A percentile compares a stretch with the other conserved stretches of the same genome.
Evolutionary conservation across 768 basidiomycete species (phyloP).

Genomic region (Cystobasidiopsis lactophilus): DNA sequence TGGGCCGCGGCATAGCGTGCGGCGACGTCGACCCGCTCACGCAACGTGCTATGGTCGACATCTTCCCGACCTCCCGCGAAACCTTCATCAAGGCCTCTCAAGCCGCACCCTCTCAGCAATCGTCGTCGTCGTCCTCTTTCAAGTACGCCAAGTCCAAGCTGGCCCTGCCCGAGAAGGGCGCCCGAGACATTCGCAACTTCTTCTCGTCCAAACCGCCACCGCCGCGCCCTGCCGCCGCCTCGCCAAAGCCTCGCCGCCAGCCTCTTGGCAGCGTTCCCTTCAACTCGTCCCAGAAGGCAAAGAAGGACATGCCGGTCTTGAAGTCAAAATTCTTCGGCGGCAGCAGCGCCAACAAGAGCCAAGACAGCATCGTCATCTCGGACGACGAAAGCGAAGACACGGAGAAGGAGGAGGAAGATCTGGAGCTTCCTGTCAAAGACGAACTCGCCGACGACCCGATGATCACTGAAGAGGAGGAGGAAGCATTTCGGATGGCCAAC

Average conservation of each 20-base stretch:
- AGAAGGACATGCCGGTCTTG: not conserved
- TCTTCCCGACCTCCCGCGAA: constrained; percentile 32
- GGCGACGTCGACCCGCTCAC: constrained; percentile 40
- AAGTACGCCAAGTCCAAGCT: not conserved
- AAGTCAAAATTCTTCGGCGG: not conserved
- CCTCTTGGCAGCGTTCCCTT: not conserved
- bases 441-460: not conserved
- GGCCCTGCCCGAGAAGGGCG: not conserved
- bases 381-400: not conserved
- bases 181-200: constrained; percentile 2
- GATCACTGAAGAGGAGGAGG: not conserved
- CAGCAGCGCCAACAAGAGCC: not conserved
- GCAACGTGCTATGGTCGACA: constrained; percentile 49
- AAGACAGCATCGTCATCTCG: not conserved
- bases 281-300: not conserved
- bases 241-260: not conserved
- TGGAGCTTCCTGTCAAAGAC: not conserved
- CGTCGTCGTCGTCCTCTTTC: not conserved
- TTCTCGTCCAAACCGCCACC: not conserved
- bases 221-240: too few relatives aligned
- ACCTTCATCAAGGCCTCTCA: not conserved
- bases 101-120: constrained; percentile 18
- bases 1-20: constrained; percentile 43
- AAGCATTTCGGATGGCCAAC: not conserved
- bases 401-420: not conserved